These are phyloP conservation scores for Fusarium sp. DNA, from an alignment of 2,329 filamentous ascomycete species.

Conservation along the genomic window DNA sequence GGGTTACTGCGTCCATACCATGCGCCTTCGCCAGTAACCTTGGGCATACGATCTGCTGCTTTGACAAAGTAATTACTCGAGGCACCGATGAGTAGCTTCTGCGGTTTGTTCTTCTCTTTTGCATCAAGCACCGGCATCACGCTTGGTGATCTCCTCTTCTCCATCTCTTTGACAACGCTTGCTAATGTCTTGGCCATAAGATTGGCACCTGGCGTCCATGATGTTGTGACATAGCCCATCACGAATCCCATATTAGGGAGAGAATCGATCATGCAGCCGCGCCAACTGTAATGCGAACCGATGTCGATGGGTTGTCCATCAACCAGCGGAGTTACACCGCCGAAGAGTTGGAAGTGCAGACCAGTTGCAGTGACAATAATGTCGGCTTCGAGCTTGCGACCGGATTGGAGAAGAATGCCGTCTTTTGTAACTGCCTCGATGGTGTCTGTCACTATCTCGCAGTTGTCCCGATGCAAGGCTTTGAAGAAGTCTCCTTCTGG, in stretches of 20 bases:
- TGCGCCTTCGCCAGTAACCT: constrained; percentile 52
- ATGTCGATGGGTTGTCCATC: constrained; percentile 66
- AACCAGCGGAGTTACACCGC: constrained; percentile 65
- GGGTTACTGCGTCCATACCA: constrained; percentile 55
- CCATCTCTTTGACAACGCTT: constrained; percentile 67
- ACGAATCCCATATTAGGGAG: constrained; percentile 73
- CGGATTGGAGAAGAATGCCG: constrained; percentile 62
- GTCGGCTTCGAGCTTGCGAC: constrained; percentile 69
- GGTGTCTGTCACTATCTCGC: constrained; percentile 63
- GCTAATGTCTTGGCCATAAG: constrained; percentile 61
- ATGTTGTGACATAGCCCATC: constrained; percentile 74
- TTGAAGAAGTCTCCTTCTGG: constrained; percentile 70
- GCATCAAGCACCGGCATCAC: constrained; percentile 60
- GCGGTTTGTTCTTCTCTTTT: constrained; percentile 44
- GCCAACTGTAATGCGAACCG: constrained; percentile 70
- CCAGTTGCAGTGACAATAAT: constrained; percentile 79
- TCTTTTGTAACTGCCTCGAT: constrained; percentile 65
- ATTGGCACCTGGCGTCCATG: constrained; percentile 77
- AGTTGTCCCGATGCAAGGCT: constrained; percentile 60
- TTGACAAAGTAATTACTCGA: constrained; percentile 55
- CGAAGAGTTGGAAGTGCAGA: constrained; percentile 69
- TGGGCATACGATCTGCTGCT: constrained; percentile 54
- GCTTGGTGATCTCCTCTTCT: constrained; percentile 58
- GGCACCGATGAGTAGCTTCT: constrained; percentile 46
- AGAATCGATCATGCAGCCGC: constrained; percentile 74